These are phyloP conservation scores for Inonotus hispidus DNA, from an alignment of 1,284 basidiomycete species.

Conservation along the genomic window DNA sequence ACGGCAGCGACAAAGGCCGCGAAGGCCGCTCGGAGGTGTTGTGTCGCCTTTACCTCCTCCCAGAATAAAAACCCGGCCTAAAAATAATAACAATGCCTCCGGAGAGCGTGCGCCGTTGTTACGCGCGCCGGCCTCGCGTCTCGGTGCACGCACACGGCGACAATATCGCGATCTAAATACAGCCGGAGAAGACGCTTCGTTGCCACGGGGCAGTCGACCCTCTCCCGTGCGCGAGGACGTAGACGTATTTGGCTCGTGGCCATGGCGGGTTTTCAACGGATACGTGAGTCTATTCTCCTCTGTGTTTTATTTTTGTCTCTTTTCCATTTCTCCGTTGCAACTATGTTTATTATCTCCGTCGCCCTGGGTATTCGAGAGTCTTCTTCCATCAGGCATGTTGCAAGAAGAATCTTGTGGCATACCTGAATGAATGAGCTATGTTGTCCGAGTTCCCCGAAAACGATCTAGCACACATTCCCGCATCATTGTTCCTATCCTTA, in stretches of 20 bases:
- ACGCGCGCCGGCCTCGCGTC: constrained; percentile 8
- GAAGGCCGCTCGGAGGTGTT: not conserved
- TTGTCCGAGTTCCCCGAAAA: not conserved
- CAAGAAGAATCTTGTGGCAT: not conserved
- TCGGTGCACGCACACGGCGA: constrained; percentile 7
- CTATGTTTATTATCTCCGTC: not conserved
- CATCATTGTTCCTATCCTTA: not conserved
- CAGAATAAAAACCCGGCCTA: not conserved
- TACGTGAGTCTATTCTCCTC: constrained; percentile 43
- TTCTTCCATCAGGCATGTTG: not conserved
- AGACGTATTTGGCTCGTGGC: constrained; percentile 60
- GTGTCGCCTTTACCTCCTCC: not conserved
- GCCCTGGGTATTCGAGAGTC: not conserved
- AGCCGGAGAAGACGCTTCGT: constrained; percentile 29
- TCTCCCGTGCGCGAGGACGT: constrained; percentile 36
- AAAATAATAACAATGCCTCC: not conserved
- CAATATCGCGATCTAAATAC: constrained; percentile 1
- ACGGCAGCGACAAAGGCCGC: not conserved
- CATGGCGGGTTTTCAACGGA: constrained; percentile 55
- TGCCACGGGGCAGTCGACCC: not conserved
- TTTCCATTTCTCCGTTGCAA: not conserved
- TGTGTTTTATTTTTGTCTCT: constrained; percentile 1
- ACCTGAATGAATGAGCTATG: not conserved
- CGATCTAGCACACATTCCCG: not conserved
- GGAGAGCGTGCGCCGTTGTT: constrained; percentile 8